phyloP scores from a whole-genome alignment of 139 green algal species.

The Chlorella vulgaris region DNA sequence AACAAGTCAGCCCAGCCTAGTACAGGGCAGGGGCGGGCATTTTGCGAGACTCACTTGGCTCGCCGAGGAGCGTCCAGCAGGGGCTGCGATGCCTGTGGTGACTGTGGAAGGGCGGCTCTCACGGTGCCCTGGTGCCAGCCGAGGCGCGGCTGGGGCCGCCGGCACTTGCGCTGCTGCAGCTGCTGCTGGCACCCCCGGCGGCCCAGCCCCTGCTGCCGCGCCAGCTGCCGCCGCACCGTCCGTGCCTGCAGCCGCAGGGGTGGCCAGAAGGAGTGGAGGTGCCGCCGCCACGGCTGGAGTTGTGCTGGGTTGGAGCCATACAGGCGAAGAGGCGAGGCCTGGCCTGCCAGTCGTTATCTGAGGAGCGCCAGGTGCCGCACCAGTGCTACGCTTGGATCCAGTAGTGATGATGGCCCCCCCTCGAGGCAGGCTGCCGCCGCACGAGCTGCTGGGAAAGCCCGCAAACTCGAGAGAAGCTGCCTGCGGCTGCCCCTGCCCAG shows the following conservation, averaged over 20 bases:
- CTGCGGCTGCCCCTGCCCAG: too few species aligned
- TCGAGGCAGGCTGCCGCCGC: neutral
- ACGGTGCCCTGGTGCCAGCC: neutral
- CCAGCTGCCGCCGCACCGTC: neutral
- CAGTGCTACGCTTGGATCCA: neutral
- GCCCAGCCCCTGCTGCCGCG: too few species aligned
- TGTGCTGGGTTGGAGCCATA: neutral
- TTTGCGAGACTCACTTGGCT: too few species aligned
- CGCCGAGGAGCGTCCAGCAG: too few species aligned
- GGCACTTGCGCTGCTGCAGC: too few species aligned
- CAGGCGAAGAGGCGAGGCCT: too few species aligned
- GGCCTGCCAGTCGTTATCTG: neutral
- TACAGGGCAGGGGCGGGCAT: too few species aligned
- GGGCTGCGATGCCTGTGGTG: neutral
- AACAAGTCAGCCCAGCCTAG: too few species aligned
- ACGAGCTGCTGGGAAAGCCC: neutral
- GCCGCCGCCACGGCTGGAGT: neutral
- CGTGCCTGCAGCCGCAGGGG: neutral
- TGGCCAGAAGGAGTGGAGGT: neutral
- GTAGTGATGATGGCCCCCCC: conserved; percentile 2
- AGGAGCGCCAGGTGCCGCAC: neutral
- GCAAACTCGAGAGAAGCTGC: neutral
- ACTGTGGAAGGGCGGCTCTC: neutral
- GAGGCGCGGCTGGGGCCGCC: too few species aligned
- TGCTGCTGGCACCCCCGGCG: too few species aligned